These are phyloP conservation scores for Cordyceps farinosa DNA, from an alignment of 2,329 filamentous ascomycete genomes.

Conservation along the genomic window DNA sequence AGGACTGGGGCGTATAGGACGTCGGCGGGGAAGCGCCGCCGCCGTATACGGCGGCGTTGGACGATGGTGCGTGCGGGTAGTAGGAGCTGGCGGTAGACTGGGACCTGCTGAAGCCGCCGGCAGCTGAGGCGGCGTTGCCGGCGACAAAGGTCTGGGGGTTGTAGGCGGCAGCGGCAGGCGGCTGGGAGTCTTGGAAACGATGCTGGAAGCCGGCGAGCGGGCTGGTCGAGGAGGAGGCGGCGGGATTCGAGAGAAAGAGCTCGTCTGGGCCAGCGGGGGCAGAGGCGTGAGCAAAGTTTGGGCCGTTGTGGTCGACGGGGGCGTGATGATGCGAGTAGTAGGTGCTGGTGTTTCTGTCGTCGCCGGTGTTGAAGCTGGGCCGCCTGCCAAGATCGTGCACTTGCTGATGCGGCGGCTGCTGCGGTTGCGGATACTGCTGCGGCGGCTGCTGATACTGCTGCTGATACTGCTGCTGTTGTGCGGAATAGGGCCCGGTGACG, in stretches of 20 bases:
- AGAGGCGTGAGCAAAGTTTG: slow-evolving; percentile 21
- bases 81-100: slow-evolving; percentile 52
- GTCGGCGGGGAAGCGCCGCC: slow-evolving; percentile 35
- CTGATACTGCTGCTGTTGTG: slow-evolving; percentile 26
- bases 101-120: slow-evolving; percentile 36
- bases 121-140: slow-evolving; percentile 20
- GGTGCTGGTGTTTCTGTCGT: slow-evolving; percentile 51
- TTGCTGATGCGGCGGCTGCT: slow-evolving; percentile 26
- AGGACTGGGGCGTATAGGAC: slow-evolving; percentile 50
- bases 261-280: slow-evolving; percentile 48
- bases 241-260: slow-evolving; percentile 57
- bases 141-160: slow-evolving; percentile 64
- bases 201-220: slow-evolving; percentile 51
- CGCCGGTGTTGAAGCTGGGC: slow-evolving; percentile 72
- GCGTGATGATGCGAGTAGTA: slow-evolving; percentile 42
- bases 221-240: slow-evolving; percentile 24
- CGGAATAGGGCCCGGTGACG: slow-evolving; percentile 37
- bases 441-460: slow-evolving; percentile 21
- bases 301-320: slow-evolving; percentile 23
- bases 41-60: slow-evolving; percentile 35
- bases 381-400: slow-evolving; percentile 45
- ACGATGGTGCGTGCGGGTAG: slow-evolving; percentile 38
- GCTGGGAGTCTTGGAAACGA: slow-evolving; percentile 46
- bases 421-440: slow-evolving; percentile 26
- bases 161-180: slow-evolving; percentile 53